Conservation (phyloP, 345 rosid species). For the Toxicodendron radicans region DNA sequence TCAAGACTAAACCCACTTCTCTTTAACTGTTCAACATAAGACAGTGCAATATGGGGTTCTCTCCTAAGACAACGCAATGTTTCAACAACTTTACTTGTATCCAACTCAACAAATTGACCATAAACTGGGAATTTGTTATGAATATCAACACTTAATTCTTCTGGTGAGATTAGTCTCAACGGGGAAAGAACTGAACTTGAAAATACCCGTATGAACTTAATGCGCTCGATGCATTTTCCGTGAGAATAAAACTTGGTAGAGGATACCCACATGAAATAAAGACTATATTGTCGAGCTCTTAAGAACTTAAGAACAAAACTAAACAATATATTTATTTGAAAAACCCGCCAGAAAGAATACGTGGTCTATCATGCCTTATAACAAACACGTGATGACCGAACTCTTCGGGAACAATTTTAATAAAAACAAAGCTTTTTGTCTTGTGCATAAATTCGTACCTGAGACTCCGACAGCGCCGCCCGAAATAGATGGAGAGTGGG, state of each 20-base stretch:
- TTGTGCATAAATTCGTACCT: too few species aligned
- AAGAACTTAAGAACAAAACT: too few species aligned
- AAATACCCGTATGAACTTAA: slow-evolving; percentile 23
- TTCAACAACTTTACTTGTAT: slow-evolving; percentile 30
- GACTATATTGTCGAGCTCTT: not conserved
- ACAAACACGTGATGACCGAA: too few species aligned
- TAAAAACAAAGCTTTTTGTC: too few species aligned
- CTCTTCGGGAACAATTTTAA: too few species aligned
- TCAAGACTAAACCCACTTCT: slow-evolving; percentile 38
- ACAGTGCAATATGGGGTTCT: slow-evolving; percentile 53
- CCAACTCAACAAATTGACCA: slow-evolving; percentile 27
- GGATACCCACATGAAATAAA: slow-evolving; percentile 30
- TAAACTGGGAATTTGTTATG: slow-evolving; percentile 12
- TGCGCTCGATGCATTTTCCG: slow-evolving; percentile 16
- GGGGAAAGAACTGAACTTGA: slow-evolving; percentile 29
- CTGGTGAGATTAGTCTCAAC: slow-evolving; percentile 23
- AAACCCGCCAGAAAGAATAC: too few species aligned
- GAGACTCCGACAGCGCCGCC: too few species aligned
- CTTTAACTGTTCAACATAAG: slow-evolving; percentile 40
- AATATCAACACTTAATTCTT: slow-evolving; percentile 13
- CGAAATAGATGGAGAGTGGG: too few species aligned
- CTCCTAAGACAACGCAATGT: slow-evolving; percentile 32
- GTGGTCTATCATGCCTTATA: too few species aligned
- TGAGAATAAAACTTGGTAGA: slow-evolving; percentile 15
- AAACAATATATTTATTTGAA: too few species aligned